Conservation (phyloP, 2,329 filamentous ascomycete genomes). For the Colletotrichum graminicola region DNA sequence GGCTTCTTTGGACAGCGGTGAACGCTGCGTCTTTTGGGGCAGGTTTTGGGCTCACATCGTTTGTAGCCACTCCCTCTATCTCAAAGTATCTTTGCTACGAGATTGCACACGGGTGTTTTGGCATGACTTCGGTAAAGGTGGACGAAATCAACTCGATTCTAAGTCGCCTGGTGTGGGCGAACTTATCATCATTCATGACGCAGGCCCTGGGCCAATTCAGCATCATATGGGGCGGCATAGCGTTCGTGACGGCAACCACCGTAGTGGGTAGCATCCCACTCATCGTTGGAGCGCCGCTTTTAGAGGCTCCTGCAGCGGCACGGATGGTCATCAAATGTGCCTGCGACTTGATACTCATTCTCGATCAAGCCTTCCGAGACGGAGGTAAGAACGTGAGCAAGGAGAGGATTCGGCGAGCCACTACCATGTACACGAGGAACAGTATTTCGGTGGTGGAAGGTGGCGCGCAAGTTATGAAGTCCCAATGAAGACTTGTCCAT, state of each 20-base stretch:
- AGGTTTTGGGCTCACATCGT: slow-evolving; percentile 39
- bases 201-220: slow-evolving; percentile 38
- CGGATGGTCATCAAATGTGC: slow-evolving; percentile 38
- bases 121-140: slow-evolving; percentile 42
- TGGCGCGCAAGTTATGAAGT: neutral
- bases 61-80: slow-evolving; percentile 44
- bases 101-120: slow-evolving; percentile 46
- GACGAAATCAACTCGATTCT: slow-evolving; percentile 44
- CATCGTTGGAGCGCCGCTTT: slow-evolving; percentile 23
- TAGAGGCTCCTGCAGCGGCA: slow-evolving; percentile 29
- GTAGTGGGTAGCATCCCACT: slow-evolving; percentile 44
- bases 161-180: slow-evolving; percentile 44
- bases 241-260: slow-evolving; percentile 42
- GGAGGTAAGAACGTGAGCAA: slow-evolving; percentile 11
- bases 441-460: neutral
- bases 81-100: slow-evolving; percentile 44
- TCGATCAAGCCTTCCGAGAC: slow-evolving; percentile 19
- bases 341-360: slow-evolving; percentile 34
- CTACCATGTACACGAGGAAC: slow-evolving; percentile 8
- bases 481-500: slow-evolving; percentile 9
- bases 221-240: slow-evolving; percentile 35
- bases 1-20: slow-evolving; percentile 36
- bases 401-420: neutral
- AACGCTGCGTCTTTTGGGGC: neutral
- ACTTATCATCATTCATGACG: slow-evolving; percentile 44